Evolutionary conservation across 305 asterid genomes (phyloP), one percentile per base, ranked within the genome.

Genomic region (Solanum aculeatissimum): DNA sequence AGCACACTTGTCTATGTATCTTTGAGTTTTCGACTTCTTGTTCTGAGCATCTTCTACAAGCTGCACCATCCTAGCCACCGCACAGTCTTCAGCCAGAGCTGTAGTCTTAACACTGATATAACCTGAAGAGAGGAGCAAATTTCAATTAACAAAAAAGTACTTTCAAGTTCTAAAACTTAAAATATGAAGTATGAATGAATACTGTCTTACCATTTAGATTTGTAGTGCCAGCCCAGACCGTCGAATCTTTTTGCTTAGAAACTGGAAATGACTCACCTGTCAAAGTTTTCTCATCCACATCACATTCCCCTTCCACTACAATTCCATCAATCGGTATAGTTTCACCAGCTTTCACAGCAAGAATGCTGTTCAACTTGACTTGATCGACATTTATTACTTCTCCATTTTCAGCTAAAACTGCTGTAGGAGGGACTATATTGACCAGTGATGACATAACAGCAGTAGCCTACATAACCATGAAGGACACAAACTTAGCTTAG

Each of bases 201-300:
- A 78, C 53, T 82, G 3, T 23, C 42, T 23, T 87, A 94, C 99
- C 98, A 84, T 93, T 95, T 14, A 96, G 90, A 85, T 95, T 96
- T 83, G 95, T 89, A 6, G 97, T 96, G 88, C 97, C 95, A 53
- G 97, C 99, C 94, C 95, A 96, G 45, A 95, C 98, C 40, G 23
- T 55, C 7, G 97, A 95, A 54, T 92, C 97, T 70, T 86, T 93
- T 45, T 89, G 92, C 91, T 96, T 96, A 3, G 91, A 32, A 43
- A 91, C 98, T 1, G 99, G 99, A 70, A 95, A 91, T 7, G 99
- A 95, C 89, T 96, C 99, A 38, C 99, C 98, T 0, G 98, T 95
- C 84, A 96, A 74, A 1, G 90, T 89, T 68, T 92, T 96, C 88
- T 96, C 98, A 38, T 96, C 98, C 12, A 93, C 95, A 62, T 96